Conservation (phyloP, 345 rosid species). For the Sonneratia alba region DNA sequence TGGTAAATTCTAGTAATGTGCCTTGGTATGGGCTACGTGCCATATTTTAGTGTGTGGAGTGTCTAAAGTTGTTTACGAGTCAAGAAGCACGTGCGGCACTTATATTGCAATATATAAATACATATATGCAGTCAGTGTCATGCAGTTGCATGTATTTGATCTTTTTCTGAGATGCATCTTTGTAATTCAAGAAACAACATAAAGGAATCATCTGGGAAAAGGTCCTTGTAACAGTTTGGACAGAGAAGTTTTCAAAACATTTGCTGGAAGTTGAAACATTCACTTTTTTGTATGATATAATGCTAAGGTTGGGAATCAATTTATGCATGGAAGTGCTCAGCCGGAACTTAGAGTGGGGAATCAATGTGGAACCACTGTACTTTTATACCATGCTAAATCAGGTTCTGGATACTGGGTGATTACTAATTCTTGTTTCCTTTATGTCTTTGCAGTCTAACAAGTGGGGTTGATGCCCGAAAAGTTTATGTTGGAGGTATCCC, state of each 20-base stretch:
- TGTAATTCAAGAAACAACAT: neutral
- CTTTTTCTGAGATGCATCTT: neutral
- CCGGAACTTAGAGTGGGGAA: neutral
- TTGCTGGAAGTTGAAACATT: neutral
- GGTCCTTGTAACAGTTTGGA: neutral
- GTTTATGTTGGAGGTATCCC: slow-evolving; percentile 92
- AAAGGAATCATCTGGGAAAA: neutral
- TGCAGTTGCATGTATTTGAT: neutral
- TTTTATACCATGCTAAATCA: neutral
- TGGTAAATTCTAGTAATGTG: neutral
- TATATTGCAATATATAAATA: neutral
- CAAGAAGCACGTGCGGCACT: neutral
- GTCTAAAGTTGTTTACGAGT: neutral
- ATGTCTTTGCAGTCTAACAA: slow-evolving; percentile 40
- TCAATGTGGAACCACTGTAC: neutral
- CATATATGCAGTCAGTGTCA: neutral
- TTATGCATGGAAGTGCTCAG: neutral
- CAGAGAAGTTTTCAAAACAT: neutral
- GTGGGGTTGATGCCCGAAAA: slow-evolving; percentile 36
- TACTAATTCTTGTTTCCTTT: neutral
- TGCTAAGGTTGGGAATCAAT: neutral
- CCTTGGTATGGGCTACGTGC: neutral
- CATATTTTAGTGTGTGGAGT: neutral
- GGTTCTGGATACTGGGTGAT: neutral
- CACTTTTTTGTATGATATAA: neutral